Evolutionary conservation across 352 stramenopile species (phyloP), one percentile per base, ranked within the genome.

Genomic region (Phytophthora ohioensis): DNA sequence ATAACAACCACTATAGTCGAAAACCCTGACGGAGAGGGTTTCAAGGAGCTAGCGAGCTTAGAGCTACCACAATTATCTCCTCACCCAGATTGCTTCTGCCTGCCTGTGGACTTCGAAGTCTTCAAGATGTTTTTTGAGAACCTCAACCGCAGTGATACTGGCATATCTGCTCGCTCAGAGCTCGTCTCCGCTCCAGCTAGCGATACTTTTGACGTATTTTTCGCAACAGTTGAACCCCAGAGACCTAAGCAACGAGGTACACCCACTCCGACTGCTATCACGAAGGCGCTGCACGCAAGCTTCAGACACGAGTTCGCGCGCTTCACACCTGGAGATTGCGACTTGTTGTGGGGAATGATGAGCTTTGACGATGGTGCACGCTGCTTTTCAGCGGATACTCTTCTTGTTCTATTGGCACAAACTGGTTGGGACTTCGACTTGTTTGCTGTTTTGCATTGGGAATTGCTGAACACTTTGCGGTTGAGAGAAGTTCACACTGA

Each of bases 151-250:
- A 67, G 7, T 13, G 31, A 5, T 36, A 0, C 39, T 34, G 55
- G 27, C 0, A 45, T 73, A 3, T 75, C 35, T 10, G 57, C 53
- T 12, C 60, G 30, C 2, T 48, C 66, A 7, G 52, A 80, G n/a
- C 35, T 81, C 5, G 60, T 78, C 0, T 73, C 80, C 11, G 75
- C 84, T 8, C 69, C 82, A 21, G 73, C 78, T 4, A 92, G 73
- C 38, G 85, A 95, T 61, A 93, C 85, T 0, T 95, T 95, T 63
- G 86, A 93, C 43, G 61, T 95, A 5, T 84, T 91, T 43, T 88
- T 85, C 17, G 70, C 70, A 8, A 75, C 48, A 30, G 27, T 74
- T 34, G 51, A 76, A 10, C 41, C 38, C 4, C 49, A 47, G 13
- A 43, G 8, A 13, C 49, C 27, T 3, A 43, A 56, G 13, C 38